Percentiles rank a stretch among this genome's conserved stretches.
phyloP scores from a whole-genome alignment of 2,329 filamentous ascomycete species.

The Biscogniauxia sp. region DNA sequence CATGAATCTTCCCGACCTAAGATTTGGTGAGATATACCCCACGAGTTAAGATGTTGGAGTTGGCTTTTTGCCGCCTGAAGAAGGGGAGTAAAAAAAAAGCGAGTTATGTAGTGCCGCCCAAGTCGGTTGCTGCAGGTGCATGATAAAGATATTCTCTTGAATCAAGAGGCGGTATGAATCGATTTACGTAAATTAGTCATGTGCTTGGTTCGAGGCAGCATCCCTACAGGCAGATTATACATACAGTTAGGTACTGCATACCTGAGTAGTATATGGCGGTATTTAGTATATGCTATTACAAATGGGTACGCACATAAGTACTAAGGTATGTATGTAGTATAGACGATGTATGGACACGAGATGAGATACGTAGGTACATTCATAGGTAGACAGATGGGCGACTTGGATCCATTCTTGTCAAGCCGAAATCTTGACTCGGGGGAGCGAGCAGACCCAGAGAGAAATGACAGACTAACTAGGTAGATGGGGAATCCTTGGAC shows the following conservation, averaged over 20 bases:
- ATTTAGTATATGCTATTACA: neutral
- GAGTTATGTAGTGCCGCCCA: neutral
- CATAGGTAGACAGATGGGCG: neutral
- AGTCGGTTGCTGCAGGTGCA: neutral
- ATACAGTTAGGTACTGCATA: no score
- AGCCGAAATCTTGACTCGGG: slow-evolving; percentile 27
- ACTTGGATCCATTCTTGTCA: neutral
- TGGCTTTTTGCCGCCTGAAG: neutral
- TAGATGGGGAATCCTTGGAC: slow-evolving; percentile 11
- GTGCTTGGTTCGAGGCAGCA: neutral
- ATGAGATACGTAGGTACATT: neutral
- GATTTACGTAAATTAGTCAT: neutral
- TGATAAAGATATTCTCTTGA: slow-evolving; percentile 8
- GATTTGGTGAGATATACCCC: neutral
- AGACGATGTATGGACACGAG: no score
- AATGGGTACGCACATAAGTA: neutral
- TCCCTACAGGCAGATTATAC: neutral
- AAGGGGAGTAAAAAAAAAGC: neutral
- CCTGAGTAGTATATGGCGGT: no score
- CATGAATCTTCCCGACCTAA: neutral
- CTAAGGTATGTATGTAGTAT: no score
- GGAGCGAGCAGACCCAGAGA: slow-evolving; percentile 12
- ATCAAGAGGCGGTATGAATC: slow-evolving; percentile 12
- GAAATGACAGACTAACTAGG: slow-evolving; percentile 11
- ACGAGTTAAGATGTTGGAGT: neutral